Evolutionary conservation across 2,329 filamentous ascomycete species (phyloP).

Genomic region (Epichloe uncinata): DNA sequence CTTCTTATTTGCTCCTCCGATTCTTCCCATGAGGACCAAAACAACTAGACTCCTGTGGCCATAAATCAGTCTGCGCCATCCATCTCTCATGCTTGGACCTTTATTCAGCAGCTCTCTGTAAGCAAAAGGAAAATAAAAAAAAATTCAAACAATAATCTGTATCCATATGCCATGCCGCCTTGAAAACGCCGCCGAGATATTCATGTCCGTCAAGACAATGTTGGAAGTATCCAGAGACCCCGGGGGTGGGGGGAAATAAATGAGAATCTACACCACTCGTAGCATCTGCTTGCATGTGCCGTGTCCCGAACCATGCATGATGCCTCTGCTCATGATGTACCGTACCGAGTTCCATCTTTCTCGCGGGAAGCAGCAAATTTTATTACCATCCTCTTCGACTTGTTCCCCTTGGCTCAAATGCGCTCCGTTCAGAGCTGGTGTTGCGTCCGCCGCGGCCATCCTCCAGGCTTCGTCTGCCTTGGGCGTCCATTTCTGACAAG

Average conservation of each 20-base stretch:
- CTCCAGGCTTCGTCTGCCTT: slow-evolving; percentile 44
- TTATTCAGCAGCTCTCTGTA: background rate
- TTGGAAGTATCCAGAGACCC: background rate
- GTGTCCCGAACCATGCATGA: background rate
- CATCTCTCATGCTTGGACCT: background rate
- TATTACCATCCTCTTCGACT: slow-evolving; percentile 24
- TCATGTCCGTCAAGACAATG: background rate
- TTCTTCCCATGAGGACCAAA: background rate
- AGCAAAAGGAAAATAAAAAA: background rate
- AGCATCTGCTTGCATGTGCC: background rate
- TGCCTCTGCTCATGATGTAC: slow-evolving; percentile 2
- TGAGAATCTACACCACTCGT: background rate
- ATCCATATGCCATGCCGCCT: background rate
- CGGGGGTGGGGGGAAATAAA: background rate
- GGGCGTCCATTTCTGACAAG: slow-evolving; percentile 55
- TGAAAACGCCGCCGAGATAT: background rate
- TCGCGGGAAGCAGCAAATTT: background rate
- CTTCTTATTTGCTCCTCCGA: background rate
- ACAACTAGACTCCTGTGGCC: background rate
- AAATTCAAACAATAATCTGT: background rate
- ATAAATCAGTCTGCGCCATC: background rate
- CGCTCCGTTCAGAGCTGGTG: slow-evolving; percentile 25
- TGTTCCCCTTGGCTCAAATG: slow-evolving; percentile 26
- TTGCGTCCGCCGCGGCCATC: slow-evolving; percentile 30
- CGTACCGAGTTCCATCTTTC: background rate